A percentile compares a stretch with the other conserved stretches of the same genome.
Evolutionary conservation across 345 rosid species (phyloP).

Genomic region (Pistacia vera): DNA sequence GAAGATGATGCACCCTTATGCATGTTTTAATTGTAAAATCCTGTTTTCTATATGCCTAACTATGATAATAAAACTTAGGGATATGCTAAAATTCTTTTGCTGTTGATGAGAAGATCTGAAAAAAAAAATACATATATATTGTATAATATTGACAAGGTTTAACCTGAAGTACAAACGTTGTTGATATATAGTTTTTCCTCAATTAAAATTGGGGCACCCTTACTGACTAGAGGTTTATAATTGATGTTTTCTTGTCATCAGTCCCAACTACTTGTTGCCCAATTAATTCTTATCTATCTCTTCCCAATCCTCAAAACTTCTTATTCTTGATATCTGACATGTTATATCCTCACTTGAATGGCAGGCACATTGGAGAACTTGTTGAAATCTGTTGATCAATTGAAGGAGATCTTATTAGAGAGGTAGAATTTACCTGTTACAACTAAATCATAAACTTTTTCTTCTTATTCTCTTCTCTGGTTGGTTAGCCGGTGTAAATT

Average conservation of each 20-base stretch:
- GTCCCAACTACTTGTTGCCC: not conserved
- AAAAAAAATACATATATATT: not conserved
- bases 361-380: slow-evolving; percentile 79
- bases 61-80: not conserved
- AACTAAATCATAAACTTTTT: not conserved
- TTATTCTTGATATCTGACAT: slow-evolving; percentile 12
- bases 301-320: not conserved
- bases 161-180: no score
- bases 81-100: not conserved
- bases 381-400: slow-evolving; percentile 70
- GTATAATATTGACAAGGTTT: no score
- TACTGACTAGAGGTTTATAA: not conserved
- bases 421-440: slow-evolving; percentile 40
- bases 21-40: not conserved
- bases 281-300: not conserved
- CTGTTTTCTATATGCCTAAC: not conserved
- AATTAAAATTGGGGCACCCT: not conserved
- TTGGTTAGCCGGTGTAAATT: slow-evolving; percentile 5
- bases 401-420: slow-evolving; percentile 56
- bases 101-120: not conserved
- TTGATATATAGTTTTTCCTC: not conserved
- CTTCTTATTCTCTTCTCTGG: slow-evolving; percentile 5
- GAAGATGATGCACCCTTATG: not conserved
- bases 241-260: not conserved
- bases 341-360: slow-evolving; percentile 13